Conservation (phyloP, 768 basidiomycete species). For the Rhodotorula babjevae region DNA sequence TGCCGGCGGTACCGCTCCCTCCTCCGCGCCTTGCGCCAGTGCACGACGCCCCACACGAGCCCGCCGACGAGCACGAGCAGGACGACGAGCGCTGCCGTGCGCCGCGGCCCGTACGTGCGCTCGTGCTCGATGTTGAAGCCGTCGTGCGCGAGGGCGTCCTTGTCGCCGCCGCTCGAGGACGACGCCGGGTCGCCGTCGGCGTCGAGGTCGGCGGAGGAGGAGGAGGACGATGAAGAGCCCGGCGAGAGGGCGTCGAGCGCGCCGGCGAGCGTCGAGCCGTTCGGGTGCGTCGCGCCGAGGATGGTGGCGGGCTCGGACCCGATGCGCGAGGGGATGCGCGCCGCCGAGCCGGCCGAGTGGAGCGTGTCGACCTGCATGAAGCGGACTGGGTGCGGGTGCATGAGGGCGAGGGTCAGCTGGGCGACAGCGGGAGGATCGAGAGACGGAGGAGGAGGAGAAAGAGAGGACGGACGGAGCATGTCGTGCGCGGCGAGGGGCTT, state of each 20-base stretch:
- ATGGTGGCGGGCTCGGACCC: conserved; percentile 59
- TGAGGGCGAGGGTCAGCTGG: too few relatives aligned
- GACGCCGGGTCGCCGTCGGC: not conserved
- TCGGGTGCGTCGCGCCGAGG: conserved; percentile 38
- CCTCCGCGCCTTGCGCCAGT: conserved; percentile 14
- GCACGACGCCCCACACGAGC: conserved; percentile 17
- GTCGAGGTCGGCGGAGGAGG: not conserved
- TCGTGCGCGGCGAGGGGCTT: conserved; percentile 83
- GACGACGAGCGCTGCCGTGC: conserved; percentile 40
- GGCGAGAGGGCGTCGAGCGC: not conserved
- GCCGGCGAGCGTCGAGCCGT: conserved; percentile 37
- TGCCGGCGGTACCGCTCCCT: conserved; percentile 1
- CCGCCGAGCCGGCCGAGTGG: conserved; percentile 70
- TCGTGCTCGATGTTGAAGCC: conserved; percentile 41
- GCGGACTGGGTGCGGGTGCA: conserved; percentile 53
- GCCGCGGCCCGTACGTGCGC: conserved; percentile 40
- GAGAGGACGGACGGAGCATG: conserved; percentile 62
- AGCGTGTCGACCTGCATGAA: conserved; percentile 92
- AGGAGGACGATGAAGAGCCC: not conserved
- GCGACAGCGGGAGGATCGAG: not conserved
- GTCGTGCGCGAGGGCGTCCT: conserved; percentile 11
- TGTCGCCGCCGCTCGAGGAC: too few relatives aligned
- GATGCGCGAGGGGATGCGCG: conserved; percentile 70
- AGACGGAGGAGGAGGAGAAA: not conserved
- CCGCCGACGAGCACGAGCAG: conserved; percentile 29